These are phyloP conservation scores for Cyclotella cryptica DNA, from an alignment of 108 stramenopile species.

Conservation along the genomic window DNA sequence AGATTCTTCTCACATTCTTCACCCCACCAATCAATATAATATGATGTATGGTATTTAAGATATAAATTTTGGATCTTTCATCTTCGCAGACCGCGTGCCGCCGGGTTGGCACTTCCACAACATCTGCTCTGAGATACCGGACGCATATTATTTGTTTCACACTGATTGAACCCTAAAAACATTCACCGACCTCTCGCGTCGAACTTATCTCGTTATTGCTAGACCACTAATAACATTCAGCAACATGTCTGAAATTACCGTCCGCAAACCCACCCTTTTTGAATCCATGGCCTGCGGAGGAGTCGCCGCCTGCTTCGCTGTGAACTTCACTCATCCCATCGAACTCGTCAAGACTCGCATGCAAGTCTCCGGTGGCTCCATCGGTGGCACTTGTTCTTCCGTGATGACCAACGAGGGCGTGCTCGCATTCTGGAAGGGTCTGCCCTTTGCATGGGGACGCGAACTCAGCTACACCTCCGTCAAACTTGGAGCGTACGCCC, in stretches of 20 bases:
- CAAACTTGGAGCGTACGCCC: slow-evolving; percentile 80
- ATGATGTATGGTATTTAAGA: too few relatives aligned
- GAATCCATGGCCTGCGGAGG: slow-evolving; percentile 88
- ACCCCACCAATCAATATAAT: too few relatives aligned
- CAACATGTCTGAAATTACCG: slow-evolving; percentile 10
- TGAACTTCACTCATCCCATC: slow-evolving; percentile 86
- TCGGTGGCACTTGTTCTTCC: slow-evolving; percentile 52
- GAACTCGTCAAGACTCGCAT: slow-evolving; percentile 94
- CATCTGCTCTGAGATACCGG: too few relatives aligned
- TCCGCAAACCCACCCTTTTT: slow-evolving; percentile 65
- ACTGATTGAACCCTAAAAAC: too few relatives aligned
- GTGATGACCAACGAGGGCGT: slow-evolving; percentile 78
- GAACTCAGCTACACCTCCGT: slow-evolving; percentile 90
- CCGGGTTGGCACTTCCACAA: too few relatives aligned
- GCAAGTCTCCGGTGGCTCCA: slow-evolving; percentile 80
- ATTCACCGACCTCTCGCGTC: too few relatives aligned
- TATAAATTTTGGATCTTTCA: too few relatives aligned
- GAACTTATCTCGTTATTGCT: too few relatives aligned
- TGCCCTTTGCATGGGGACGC: slow-evolving; percentile 86
- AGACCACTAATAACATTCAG: too few relatives aligned
- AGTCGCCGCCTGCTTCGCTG: slow-evolving; percentile 73
- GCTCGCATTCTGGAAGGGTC: slow-evolving; percentile 88
- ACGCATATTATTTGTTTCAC: too few relatives aligned
- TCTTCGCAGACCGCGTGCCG: too few relatives aligned
- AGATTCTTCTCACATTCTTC: too few relatives aligned